Conservation (phyloP, 805 yeast species). For the Starmerella powellii region DNA sequence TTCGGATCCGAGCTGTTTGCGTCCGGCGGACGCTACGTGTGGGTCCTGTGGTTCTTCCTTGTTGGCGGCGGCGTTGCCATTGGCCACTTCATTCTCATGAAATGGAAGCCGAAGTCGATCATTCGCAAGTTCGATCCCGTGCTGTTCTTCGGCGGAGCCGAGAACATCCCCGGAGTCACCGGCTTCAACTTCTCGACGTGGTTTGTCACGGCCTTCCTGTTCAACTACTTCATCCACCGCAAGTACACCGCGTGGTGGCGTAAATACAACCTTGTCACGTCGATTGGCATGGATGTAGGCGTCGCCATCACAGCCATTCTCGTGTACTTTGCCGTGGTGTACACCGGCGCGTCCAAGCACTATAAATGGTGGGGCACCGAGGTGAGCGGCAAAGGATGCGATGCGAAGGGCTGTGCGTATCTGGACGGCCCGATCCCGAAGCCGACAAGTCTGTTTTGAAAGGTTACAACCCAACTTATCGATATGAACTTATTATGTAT, state of each 20-base stretch:
- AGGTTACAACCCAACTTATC: not conserved
- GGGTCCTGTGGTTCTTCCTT: conserved; percentile 48
- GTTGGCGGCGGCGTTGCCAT: conserved; percentile 43
- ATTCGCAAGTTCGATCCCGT: conserved; percentile 48
- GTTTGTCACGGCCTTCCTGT: conserved; percentile 41
- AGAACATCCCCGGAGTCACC: conserved; percentile 64
- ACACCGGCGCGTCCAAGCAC: conserved; percentile 30
- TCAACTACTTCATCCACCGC: conserved; percentile 46
- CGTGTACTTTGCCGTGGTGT: conserved; percentile 36
- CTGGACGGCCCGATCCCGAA: conserved; percentile 4
- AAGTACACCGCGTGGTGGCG: conserved; percentile 50
- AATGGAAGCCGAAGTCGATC: conserved; percentile 32
- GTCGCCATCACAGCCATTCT: conserved; percentile 52
- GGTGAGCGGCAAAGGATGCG: conserved; percentile 22
- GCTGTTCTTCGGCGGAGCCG: conserved; percentile 48
- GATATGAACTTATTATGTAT: too few relatives aligned
- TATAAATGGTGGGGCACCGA: conserved; percentile 59
- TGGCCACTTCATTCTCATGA: conserved; percentile 31
- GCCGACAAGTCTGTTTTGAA: conserved; percentile 5
- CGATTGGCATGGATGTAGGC: conserved; percentile 58
- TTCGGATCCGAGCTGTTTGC: conserved; percentile 50
- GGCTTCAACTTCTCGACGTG: conserved; percentile 53
- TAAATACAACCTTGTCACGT: conserved; percentile 39
- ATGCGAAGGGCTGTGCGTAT: conserved; percentile 16
- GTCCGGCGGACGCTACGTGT: conserved; percentile 47